Conservation (phyloP, 805 yeast species). For the Wickerhamiella slavikovae region DNA sequence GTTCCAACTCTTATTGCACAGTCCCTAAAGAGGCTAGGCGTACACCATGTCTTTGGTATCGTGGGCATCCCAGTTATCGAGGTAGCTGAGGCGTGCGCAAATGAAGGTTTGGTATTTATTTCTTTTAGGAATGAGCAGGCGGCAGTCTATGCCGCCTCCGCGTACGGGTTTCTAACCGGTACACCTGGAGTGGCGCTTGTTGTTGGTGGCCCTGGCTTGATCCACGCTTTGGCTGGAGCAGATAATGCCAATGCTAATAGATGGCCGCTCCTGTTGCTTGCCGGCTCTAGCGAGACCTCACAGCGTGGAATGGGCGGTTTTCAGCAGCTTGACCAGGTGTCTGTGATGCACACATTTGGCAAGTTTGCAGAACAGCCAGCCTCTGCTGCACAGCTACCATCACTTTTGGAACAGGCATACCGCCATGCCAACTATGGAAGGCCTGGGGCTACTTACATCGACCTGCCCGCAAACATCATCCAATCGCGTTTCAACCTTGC, state of each 20-base stretch:
- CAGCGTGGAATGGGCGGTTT: slow-evolving; percentile 40
- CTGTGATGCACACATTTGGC: slow-evolving; percentile 26
- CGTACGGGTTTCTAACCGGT: slow-evolving; percentile 44
- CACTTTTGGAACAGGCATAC: slow-evolving; percentile 27
- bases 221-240: slow-evolving; percentile 46
- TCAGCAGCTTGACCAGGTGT: slow-evolving; percentile 49
- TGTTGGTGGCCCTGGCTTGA: slow-evolving; percentile 60
- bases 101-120: slow-evolving; percentile 32
- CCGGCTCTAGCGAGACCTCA: slow-evolving; percentile 35
- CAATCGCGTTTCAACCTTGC: slow-evolving; percentile 14
- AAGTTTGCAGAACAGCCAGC: slow-evolving; percentile 31
- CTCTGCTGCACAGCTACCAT: slow-evolving; percentile 19
- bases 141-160: slow-evolving; percentile 58
- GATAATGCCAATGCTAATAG: slow-evolving; percentile 40
- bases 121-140: slow-evolving; percentile 52
- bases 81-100: slow-evolving; percentile 40
- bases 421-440: slow-evolving; percentile 25
- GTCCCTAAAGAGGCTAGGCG: slow-evolving; percentile 28
- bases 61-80: slow-evolving; percentile 65
- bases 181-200: slow-evolving; percentile 46
- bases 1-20: slow-evolving; percentile 29
- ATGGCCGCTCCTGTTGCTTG: slow-evolving; percentile 45
- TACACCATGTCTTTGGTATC: slow-evolving; percentile 40
- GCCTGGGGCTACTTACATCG: slow-evolving; percentile 44
- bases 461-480: slow-evolving; percentile 42